Evolutionary conservation across 352 stramenopile genomes (phyloP), one percentile per base, ranked within the genome.

Genomic region (Pelagophyceae sp.): DNA sequence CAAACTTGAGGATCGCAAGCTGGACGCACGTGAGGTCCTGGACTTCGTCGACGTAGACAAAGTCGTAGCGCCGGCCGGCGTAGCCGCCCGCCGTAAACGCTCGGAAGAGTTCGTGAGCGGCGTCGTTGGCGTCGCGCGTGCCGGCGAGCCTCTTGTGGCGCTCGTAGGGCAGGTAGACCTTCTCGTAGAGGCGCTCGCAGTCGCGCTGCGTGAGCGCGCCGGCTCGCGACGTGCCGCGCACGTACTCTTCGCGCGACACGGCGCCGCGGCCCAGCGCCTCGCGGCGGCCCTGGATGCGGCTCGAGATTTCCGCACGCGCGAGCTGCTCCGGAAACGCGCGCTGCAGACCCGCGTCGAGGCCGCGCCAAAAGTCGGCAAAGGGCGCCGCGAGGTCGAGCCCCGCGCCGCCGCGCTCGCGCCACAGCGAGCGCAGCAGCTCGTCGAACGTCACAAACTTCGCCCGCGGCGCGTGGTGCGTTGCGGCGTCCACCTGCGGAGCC

Each of bases 21-120:
- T 84, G 79, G 33, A 74, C 67, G 74, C 81, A 79, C 51, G 79
- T 85, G 31, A 83, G 84, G 69, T 84, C 82, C 76, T 86, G 82
- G 0, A 83, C 76, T 54, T 86, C 82, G 75, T 86, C 82, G 29
- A 84, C 77, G 80, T 80, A 83, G 29, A 85, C 54, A 20, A 78
- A 79, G 77, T 85, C 82, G 58, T 67, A 67, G 23, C 29, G 33
- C 67, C 2, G 17, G 67, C 3, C 67, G 67, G 1, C 5, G 19
- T 71, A 6, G 61, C 33, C 61, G 19, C 38, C 61, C 2, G 3
- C 3, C n/a, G 11, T 1, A 25, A 35, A 35, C n/a, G 11, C 2
- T 27, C 61, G 61, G 11, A 3, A 35, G 29, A 67, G 58, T 27
- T 15, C 29, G 29, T 67, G 61, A 1, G 61, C 61, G 29, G 25